phyloP scores from a whole-genome alignment of 2,329 filamentous ascomycete species.

The Aspergillus udagawae region DNA sequence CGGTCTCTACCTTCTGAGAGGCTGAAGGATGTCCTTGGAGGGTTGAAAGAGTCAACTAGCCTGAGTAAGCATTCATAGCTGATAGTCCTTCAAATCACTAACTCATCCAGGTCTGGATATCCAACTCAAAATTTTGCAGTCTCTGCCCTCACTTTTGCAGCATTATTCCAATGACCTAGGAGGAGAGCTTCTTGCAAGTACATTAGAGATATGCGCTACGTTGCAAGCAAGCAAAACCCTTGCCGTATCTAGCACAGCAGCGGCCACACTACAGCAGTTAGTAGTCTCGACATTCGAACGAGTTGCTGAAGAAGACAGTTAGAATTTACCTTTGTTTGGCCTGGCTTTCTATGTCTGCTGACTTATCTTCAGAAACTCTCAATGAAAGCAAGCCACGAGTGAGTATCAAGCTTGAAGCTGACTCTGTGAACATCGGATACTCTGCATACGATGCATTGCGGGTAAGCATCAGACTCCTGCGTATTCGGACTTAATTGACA shows the following conservation, averaged over 20 bases:
- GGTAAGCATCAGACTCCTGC: conserved; percentile 40
- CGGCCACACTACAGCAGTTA: conserved; percentile 92
- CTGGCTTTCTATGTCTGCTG: conserved; percentile 1
- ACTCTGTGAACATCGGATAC: conserved; percentile 62
- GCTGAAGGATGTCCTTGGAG: conserved; percentile 81
- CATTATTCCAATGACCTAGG: conserved; percentile 81
- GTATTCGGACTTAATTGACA: conserved; percentile 7
- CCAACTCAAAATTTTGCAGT: conserved; percentile 92
- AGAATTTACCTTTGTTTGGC: conserved; percentile 27
- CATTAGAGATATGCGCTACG: conserved; percentile 86
- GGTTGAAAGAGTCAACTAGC: conserved; percentile 74
- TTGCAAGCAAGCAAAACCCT: conserved; percentile 88
- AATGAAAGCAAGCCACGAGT: conserved; percentile 56
- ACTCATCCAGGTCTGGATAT: conserved; percentile 65
- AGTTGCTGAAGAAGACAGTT: conserved; percentile 75
- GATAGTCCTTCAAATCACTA: conserved; percentile 13
- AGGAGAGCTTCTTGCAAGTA: conserved; percentile 74
- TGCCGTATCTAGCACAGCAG: conserved; percentile 91
- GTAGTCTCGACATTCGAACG: conserved; percentile 92
- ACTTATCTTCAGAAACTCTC: conserved; percentile 16
- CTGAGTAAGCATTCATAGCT: conserved; percentile 51
- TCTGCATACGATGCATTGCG: conserved; percentile 83
- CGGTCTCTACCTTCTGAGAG: conserved; percentile 73
- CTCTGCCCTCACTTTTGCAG: conserved; percentile 80
- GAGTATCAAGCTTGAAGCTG: conserved; percentile 64